Percentiles rank a stretch among this genome's conserved stretches.
Conservation (phyloP, 2,329 filamentous ascomycete genomes). For the Ophiostoma ips region DNA sequence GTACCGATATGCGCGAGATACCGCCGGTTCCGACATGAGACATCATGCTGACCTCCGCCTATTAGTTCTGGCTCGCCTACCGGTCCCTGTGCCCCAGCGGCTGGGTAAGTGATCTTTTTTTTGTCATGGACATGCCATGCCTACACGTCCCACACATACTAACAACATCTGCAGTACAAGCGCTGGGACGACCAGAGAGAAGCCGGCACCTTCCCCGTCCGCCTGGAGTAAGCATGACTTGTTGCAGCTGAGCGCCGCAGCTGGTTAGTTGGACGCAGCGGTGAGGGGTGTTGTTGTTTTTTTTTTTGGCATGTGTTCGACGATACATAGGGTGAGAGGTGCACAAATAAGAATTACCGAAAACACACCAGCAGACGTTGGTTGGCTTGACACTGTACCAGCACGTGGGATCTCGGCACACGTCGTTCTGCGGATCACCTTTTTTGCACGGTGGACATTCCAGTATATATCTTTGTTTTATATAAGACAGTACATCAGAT, state of each 20-base stretch:
- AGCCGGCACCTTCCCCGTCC: slow-evolving; percentile 53
- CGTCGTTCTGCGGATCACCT: not conserved
- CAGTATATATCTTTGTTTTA: not conserved
- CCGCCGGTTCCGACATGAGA: not conserved
- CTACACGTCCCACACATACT: not conserved
- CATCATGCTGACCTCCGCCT: not conserved
- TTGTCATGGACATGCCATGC: not conserved
- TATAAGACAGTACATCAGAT: not conserved
- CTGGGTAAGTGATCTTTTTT: slow-evolving; percentile 44
- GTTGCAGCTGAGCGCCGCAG: not conserved
- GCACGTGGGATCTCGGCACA: not conserved
- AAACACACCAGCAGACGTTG: slow-evolving; percentile 1
- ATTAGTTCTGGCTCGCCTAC: slow-evolving; percentile 90
- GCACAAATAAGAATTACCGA: slow-evolving; percentile 10
- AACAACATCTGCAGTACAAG: slow-evolving; percentile 38
- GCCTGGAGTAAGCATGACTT: slow-evolving; percentile 38
- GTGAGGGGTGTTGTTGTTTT: not conserved
- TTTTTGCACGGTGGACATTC: not conserved
- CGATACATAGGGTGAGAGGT: slow-evolving; percentile 3
- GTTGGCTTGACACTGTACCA: slow-evolving; percentile 6
- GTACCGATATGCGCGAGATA: not conserved
- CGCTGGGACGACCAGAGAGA: slow-evolving; percentile 96
- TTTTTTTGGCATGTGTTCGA: slow-evolving; percentile 2
- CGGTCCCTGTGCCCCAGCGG: slow-evolving; percentile 91
- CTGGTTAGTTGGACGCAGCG: not conserved